Evolutionary conservation across 164 flowering plant genomes (phyloP).

Genomic region (Magnolia changhungtana): DNA sequence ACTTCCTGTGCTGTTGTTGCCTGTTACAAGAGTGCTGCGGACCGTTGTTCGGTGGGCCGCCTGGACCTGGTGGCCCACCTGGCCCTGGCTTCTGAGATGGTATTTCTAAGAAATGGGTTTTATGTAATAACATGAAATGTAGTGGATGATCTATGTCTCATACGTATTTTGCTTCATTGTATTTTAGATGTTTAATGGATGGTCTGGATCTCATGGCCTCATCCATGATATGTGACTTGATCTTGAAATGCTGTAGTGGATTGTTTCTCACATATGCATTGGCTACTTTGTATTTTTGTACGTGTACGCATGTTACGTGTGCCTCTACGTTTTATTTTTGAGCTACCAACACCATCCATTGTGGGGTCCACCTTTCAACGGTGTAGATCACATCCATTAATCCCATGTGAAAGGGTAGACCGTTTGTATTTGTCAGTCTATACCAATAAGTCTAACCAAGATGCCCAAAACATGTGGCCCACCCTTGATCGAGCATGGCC

Average conservation of each 20-base stretch:
- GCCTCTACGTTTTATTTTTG: not conserved
- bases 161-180: not conserved
- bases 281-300: not conserved
- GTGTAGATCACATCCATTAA: no score
- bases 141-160: not conserved
- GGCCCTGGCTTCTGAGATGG: constrained; percentile 1
- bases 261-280: not conserved
- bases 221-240: not conserved
- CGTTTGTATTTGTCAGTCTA: no score
- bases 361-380: no score
- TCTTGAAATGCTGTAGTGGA: not conserved
- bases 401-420: no score
- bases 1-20: constrained; percentile 8
- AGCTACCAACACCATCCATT: no score
- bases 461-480: no score
- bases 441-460: no score
- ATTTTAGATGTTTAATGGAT: not conserved
- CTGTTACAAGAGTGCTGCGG: constrained; percentile 1
- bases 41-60: constrained; percentile 3
- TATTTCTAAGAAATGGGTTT: not conserved
- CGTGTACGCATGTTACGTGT: not conserved
- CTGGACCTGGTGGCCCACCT: constrained; percentile 1
- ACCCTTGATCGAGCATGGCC: no score
- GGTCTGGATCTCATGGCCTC: not conserved
- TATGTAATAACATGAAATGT: constrained; percentile 2